Conservation (phyloP, 2,329 filamentous ascomycete species). For the Epichloe brachyelytri region DNA sequence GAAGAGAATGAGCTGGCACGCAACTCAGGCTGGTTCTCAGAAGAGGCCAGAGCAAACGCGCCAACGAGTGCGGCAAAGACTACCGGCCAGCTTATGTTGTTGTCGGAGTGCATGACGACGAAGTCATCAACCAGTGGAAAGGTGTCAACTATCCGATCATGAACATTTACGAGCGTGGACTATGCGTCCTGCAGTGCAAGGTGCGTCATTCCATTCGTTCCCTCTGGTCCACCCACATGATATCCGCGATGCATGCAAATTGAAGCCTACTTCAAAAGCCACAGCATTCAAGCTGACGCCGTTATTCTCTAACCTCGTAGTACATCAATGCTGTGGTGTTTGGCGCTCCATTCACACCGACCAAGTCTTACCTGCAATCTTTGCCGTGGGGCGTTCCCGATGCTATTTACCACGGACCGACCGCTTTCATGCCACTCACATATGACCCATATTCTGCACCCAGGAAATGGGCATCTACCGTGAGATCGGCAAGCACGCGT, state of each 20-base stretch:
- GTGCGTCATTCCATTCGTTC: conserved; percentile 32
- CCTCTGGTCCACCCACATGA: background rate
- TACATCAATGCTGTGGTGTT: conserved; percentile 84
- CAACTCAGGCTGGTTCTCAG: conserved; percentile 60
- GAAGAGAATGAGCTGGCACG: conserved; percentile 58
- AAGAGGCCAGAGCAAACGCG: conserved; percentile 50
- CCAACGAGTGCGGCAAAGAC: conserved; percentile 47
- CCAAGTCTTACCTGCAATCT: conserved; percentile 59
- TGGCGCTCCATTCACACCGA: conserved; percentile 77
- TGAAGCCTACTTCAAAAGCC: background rate
- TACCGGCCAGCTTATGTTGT: conserved; percentile 80
- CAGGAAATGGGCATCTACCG: conserved; percentile 75
- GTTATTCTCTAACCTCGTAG: conserved; percentile 26
- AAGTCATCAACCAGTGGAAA: conserved; percentile 93
- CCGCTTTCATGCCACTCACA: conserved; percentile 70
- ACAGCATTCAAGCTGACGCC: background rate
- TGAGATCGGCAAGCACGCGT: conserved; percentile 65
- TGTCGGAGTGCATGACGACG: conserved; percentile 86
- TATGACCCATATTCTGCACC: conserved; percentile 73
- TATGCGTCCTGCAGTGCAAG: conserved; percentile 91
- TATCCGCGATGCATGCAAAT: background rate
- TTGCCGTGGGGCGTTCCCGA: conserved; percentile 64
- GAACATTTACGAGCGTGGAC: conserved; percentile 93
- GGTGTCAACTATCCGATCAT: conserved; percentile 98
- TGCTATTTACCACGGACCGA: conserved; percentile 92